These are phyloP conservation scores for Monosporascus sp. DNA, from an alignment of 2,329 filamentous ascomycete species.

Conservation along the genomic window DNA sequence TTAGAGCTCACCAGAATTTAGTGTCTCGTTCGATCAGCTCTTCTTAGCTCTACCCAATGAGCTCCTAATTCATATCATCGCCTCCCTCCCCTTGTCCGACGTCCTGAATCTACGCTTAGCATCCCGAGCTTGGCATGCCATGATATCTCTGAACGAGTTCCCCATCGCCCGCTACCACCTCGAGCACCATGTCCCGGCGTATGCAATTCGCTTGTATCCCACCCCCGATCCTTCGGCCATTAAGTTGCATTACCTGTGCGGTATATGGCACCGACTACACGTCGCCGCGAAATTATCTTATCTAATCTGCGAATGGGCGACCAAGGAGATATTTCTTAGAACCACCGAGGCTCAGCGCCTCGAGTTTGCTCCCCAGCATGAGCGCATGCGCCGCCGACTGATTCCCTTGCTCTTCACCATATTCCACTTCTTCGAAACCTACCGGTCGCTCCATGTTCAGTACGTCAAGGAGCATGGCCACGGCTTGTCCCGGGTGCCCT, in stretches of 20 bases:
- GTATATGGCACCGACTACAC: constrained; percentile 61
- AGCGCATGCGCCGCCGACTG: constrained; percentile 59
- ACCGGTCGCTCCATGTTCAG: constrained; percentile 53
- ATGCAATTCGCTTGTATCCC: constrained; percentile 56
- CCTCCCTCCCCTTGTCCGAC: constrained; percentile 54
- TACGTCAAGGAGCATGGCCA: constrained; percentile 50
- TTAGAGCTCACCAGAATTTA: constrained; percentile 11
- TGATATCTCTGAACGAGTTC: constrained; percentile 55
- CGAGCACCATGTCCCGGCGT: constrained; percentile 53
- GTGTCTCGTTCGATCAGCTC: constrained; percentile 48
- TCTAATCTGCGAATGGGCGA: constrained; percentile 59
- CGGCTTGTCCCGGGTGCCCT: constrained; percentile 47
- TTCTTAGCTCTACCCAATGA: constrained; percentile 56
- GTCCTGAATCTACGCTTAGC: constrained; percentile 54
- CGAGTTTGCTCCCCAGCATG: constrained; percentile 56
- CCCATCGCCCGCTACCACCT: constrained; percentile 59
- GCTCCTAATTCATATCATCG: constrained; percentile 58
- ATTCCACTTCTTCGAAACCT: constrained; percentile 64
- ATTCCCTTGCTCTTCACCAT: constrained; percentile 60
- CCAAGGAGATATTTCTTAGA: constrained; percentile 59
- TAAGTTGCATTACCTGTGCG: constrained; percentile 57
- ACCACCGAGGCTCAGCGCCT: constrained; percentile 48
- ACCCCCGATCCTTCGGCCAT: constrained; percentile 40
- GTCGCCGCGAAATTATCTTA: constrained; percentile 58
- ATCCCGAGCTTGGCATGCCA: constrained; percentile 54